phyloP scores from a whole-genome alignment of 2,329 filamentous ascomycete genomes.

The Beauveria sp. region DNA sequence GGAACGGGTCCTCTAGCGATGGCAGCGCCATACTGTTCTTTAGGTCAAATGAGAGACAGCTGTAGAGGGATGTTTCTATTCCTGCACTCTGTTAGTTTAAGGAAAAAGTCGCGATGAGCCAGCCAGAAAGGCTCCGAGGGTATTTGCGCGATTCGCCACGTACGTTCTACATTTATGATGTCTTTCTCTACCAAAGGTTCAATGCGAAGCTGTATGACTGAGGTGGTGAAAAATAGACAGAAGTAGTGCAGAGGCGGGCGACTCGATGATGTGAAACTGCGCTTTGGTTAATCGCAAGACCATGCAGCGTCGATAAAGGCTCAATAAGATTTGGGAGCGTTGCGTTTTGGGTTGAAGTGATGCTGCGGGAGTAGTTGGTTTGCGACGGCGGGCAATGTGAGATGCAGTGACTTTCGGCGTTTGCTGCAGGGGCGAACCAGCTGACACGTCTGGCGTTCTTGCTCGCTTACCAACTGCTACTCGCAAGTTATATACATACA shows the following conservation, averaged over 20 bases:
- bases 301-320: neutral
- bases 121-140: neutral
- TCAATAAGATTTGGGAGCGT: too few relatives aligned
- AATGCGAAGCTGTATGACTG: neutral
- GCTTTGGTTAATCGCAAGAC: too few relatives aligned
- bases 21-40: constrained; percentile 18
- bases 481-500: neutral
- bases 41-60: neutral
- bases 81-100: neutral
- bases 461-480: neutral
- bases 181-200: neutral
- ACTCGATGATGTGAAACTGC: neutral
- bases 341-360: neutral
- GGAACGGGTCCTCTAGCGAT: constrained; percentile 55
- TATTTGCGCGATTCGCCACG: neutral
- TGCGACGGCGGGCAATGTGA: neutral
- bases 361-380: neutral
- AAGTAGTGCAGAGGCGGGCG: neutral
- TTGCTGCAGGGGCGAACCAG: neutral
- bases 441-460: neutral
- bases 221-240: neutral
- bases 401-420: neutral
- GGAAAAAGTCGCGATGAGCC: neutral
- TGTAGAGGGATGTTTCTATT: neutral
- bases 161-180: neutral